These are phyloP conservation scores for Gomphus sp. DNA, from an alignment of 1,284 basidiomycete genomes.

Conservation along the genomic window DNA sequence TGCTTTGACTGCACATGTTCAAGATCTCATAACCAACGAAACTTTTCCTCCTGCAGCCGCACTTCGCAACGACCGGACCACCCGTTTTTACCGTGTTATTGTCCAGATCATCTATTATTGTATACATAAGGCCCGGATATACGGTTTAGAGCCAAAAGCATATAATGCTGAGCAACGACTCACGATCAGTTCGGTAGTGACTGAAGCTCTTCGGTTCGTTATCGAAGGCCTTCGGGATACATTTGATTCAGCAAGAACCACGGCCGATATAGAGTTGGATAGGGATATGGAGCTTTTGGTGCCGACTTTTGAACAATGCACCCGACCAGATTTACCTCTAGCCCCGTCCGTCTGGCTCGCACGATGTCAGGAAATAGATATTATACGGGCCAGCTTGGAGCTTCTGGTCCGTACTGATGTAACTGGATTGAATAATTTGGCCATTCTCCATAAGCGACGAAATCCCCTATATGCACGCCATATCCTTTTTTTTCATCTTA, in stretches of 20 bases:
- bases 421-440: constrained; percentile 54
- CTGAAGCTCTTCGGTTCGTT: constrained; percentile 53
- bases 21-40: constrained; percentile 62
- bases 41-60: constrained; percentile 70
- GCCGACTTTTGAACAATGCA: constrained; percentile 76
- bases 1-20: constrained; percentile 49
- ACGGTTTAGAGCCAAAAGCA: constrained; percentile 38
- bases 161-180: constrained; percentile 55
- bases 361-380: constrained; percentile 72
- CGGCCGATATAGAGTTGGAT: constrained; percentile 56
- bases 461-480: constrained; percentile 65
- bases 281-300: constrained; percentile 74
- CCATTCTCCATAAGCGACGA: constrained; percentile 49
- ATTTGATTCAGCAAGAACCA: constrained; percentile 53
- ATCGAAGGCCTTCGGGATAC: constrained; percentile 63
- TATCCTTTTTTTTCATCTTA: constrained; percentile 78
- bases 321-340: constrained; percentile 45
- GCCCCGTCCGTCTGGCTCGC: constrained; percentile 69
- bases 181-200: constrained; percentile 47
- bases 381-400: constrained; percentile 71
- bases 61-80: constrained; percentile 54
- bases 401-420: constrained; percentile 65
- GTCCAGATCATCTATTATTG: constrained; percentile 78
- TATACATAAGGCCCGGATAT: constrained; percentile 48
- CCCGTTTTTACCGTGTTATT: constrained; percentile 73